Percentiles rank a stretch among this genome's conserved stretches.
These are phyloP conservation scores for Suillus weaverae DNA, from an alignment of 768 basidiomycete species.

Conservation along the genomic window DNA sequence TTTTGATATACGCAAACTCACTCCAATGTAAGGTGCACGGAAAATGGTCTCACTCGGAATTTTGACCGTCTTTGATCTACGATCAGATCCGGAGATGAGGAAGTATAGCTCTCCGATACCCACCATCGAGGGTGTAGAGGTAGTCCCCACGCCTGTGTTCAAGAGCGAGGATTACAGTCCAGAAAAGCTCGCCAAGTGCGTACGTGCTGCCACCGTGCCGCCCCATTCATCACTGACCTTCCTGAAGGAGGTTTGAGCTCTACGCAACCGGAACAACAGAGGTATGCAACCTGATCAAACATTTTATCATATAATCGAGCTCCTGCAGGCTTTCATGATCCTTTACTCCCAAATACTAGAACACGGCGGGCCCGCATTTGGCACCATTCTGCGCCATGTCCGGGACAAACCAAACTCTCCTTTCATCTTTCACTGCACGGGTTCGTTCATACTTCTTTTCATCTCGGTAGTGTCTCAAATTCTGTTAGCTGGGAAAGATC, in stretches of 20 bases:
- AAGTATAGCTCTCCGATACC: slow-evolving; percentile 72
- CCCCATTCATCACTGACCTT: neutral
- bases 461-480: neutral
- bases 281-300: slow-evolving; percentile 35
- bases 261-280: slow-evolving; percentile 83
- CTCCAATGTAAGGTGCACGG: slow-evolving; percentile 48
- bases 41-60: slow-evolving; percentile 63
- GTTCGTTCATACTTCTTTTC: slow-evolving; percentile 23
- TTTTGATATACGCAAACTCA: neutral
- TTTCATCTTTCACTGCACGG: slow-evolving; percentile 77
- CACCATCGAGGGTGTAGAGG: slow-evolving; percentile 58
- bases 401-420: slow-evolving; percentile 65
- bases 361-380: slow-evolving; percentile 66
- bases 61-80: slow-evolving; percentile 69
- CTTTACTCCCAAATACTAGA: slow-evolving; percentile 81
- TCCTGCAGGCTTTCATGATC: slow-evolving; percentile 69
- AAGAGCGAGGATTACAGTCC: slow-evolving; percentile 78
- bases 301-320: slow-evolving; percentile 7
- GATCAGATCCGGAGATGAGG: slow-evolving; percentile 76
- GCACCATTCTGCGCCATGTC: slow-evolving; percentile 70
- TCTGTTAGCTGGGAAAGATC: slow-evolving; percentile 70
- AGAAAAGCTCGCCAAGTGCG: slow-evolving; percentile 81
- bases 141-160: slow-evolving; percentile 64
- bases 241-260: slow-evolving; percentile 46
- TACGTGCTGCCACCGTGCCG: slow-evolving; percentile 36